Percentiles rank a stretch among this genome's conserved stretches.
phyloP scores from a whole-genome alignment of 169 alveolate species.

The Plasmodium fragile region DNA sequence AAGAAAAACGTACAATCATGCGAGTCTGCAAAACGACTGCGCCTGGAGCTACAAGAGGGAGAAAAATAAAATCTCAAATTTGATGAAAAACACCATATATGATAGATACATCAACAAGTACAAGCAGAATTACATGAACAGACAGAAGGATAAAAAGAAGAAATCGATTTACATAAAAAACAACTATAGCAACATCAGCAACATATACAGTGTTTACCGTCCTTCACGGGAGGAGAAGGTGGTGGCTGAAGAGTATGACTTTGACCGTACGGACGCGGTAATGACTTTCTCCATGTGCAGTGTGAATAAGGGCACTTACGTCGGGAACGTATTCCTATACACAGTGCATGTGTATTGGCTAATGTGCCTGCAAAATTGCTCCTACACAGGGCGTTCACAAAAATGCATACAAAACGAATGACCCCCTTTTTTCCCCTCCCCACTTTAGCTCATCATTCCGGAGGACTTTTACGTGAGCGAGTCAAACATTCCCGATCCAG shows the following conservation, averaged over 20 bases:
- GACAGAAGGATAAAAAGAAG: slow-evolving; percentile 50
- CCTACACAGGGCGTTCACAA: neutral
- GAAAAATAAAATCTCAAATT: slow-evolving; percentile 35
- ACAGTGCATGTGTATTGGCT: neutral
- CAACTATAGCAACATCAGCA: slow-evolving; percentile 69
- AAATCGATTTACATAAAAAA: slow-evolving; percentile 68
- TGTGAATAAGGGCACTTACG: neutral
- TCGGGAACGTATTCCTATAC: neutral
- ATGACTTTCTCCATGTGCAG: neutral
- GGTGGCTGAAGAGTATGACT: slow-evolving; percentile 24
- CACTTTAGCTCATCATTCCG: slow-evolving; percentile 57
- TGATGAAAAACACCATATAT: slow-evolving; percentile 54
- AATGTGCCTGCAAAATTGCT: neutral
- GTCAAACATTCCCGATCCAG: slow-evolving; percentile 57
- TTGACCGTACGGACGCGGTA: slow-evolving; percentile 61
- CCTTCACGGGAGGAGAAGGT: slow-evolving; percentile 26
- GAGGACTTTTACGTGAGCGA: slow-evolving; percentile 61
- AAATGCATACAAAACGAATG: neutral
- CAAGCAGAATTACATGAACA: slow-evolving; percentile 40
- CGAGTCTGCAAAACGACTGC: slow-evolving; percentile 1
- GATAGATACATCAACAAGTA: slow-evolving; percentile 66
- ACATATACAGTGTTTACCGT: slow-evolving; percentile 55
- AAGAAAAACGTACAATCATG: slow-evolving; percentile 42
- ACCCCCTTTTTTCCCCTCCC: neutral
- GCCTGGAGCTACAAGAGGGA: slow-evolving; percentile 46